Base-by-base conservation (phyloP, 805 yeast genomes). In the Ogataea siamensis region DNA sequence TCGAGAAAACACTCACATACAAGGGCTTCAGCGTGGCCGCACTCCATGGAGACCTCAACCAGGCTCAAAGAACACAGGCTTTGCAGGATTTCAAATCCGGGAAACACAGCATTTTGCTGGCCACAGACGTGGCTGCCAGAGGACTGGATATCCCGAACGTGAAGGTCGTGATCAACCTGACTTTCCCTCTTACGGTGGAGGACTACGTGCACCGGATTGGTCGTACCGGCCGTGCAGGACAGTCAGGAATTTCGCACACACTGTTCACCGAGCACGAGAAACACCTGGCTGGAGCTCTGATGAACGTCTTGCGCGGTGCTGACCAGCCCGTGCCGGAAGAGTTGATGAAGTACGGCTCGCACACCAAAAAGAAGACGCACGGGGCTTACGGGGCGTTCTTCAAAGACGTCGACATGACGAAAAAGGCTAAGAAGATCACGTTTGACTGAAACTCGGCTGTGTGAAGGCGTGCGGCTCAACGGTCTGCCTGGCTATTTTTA, bases 71-170 rank as follows among this genome's bases (percentile, higher is more conserved):
- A 67, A 83, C 96, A 3, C 76, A 71, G 48, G 96, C 99, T 6
- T 71, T 93, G 47, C 82, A 80, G 24, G 78, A 79, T 46, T 93
- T 93, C 72, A 93, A 93, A 64, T 63, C 72, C 23, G 98, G 98
- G 20, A 72, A 71, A 34, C 73, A 83, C 37, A 80, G 74, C 51
- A 66, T 93, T 30, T 67, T 93, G 63, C 73, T 93, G 51, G 99
- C 99, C 20, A 93, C 99, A 2, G 99, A 93, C 67, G 99, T 89
- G 42, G 97, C 97, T 36, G 97, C 97, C 27, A 78, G 98, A 71
- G 98, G 98, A 47, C 73, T 93, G 50, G 99, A 93, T 64, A 93
- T 93, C 54, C 99, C 99, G 36, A 87, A 94, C 52, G 99, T 93
- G 45, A 91, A 89, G 64, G 85, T 87, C 13, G 98, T 91, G 27